Evolutionary conservation across 192 early-diverging fungal genomes (phyloP).

Genomic region (Cetraspora pellucida): DNA sequence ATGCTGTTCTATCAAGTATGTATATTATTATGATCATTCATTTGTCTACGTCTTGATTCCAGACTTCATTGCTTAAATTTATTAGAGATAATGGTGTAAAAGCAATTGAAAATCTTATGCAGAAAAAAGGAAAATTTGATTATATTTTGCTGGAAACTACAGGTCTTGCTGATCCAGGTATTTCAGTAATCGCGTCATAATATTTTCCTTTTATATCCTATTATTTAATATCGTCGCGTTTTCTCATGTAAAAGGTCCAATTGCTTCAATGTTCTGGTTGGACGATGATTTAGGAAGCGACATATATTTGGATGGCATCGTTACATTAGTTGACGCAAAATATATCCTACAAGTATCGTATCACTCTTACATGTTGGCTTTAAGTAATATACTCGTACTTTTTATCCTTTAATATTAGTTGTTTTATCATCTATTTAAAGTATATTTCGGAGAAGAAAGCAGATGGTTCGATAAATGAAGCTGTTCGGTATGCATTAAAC

Average conservation of each 20-base stretch:
- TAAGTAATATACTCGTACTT: background rate
- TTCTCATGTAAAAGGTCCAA: conserved; percentile 57
- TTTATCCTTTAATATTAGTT: background rate
- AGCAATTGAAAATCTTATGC: conserved; percentile 92
- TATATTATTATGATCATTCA: background rate
- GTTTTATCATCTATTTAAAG: conserved; percentile 20
- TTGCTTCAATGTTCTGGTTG: conserved; percentile 96
- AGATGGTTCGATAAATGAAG: conserved; percentile 74
- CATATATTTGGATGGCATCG: conserved; percentile 88
- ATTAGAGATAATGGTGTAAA: conserved; percentile 88
- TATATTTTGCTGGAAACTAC: conserved; percentile 97
- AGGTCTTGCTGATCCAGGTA: conserved; percentile 67
- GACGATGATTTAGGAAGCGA: conserved; percentile 91
- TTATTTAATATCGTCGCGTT: too few species aligned
- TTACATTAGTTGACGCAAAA: conserved; percentile 85
- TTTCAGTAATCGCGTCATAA: conserved; percentile 36
- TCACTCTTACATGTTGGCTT: background rate
- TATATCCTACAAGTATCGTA: conserved; percentile 55
- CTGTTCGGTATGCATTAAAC: conserved; percentile 58
- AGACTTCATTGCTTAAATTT: background rate
- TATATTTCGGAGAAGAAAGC: conserved; percentile 40
- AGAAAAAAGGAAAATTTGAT: conserved; percentile 90
- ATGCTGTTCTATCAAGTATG: conserved; percentile 95
- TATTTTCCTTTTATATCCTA: too few species aligned
- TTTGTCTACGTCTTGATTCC: background rate